Base-by-base conservation (phyloP, 768 basidiomycete genomes). In the Naganishia randhawae region DNA sequence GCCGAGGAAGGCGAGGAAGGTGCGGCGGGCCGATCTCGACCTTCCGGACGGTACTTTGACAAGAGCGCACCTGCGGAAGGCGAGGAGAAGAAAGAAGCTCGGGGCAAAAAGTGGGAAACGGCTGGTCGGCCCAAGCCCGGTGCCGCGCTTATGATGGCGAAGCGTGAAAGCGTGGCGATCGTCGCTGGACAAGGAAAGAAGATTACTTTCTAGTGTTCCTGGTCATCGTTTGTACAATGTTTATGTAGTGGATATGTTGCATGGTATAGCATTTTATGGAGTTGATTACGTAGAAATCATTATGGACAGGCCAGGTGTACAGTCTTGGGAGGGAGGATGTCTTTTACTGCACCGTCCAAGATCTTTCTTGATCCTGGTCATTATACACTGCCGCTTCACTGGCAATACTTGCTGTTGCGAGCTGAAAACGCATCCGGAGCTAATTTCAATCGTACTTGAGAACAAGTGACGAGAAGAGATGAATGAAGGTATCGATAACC, bases 121-220 rank as follows among this genome's bases (percentile, higher is more conserved):
- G 72, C 74, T 0, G 79, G 80, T 17, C 71, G 80, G 67, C 76
- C 76, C 16, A 74, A 77, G 71, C 81, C 82, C 5, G 82, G 82
- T 55, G 81, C 82, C 25, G 82, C 82, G 14, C 71, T 83, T 19
- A 82, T 81, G 10, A 79, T 76, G 73, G 82, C 82, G 25, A 81
- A 82, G 73, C 66, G 82, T 33, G 81, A 80, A 69, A 80, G 79
- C 48, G 77, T 80, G 33, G 81, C 76, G 10, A 83, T 83, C 54
- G 81, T 82, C 0, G 73, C 76, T 54, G 63, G 37, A 4, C 52
- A 65, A 50, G 82, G 82, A 22, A 71, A 75, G 69, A 83, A 82
- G 80, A 80, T 80, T 42, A 75, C 74, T 9, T 83, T 83, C 72
- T 82, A 82, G 64, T 81, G 27, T 52, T 32, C 31, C 29, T 22